These are phyloP conservation scores for Mucuna pruriens DNA, from an alignment of 306 rosid genomes.

Conservation along the genomic window DNA sequence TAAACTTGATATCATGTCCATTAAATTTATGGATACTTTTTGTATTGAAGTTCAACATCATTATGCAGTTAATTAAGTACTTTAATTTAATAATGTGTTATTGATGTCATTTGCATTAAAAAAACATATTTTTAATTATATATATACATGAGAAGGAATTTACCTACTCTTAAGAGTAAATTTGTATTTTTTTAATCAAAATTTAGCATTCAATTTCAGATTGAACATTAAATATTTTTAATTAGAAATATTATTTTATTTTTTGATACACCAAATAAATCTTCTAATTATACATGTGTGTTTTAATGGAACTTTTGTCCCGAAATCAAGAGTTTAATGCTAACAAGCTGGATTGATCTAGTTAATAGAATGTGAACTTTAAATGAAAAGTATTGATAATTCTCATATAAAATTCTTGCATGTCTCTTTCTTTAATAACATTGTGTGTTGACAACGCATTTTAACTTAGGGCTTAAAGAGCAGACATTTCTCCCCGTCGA, in stretches of 20 bases:
- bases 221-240: too few relatives aligned
- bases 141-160: too few relatives aligned
- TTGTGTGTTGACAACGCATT: background rate
- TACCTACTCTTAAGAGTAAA: too few relatives aligned
- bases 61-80: constrained; percentile 9
- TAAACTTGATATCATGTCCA: constrained; percentile 29
- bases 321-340: too few relatives aligned
- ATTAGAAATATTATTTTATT: too few relatives aligned
- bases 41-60: background rate
- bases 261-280: too few relatives aligned
- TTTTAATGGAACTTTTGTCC: too few relatives aligned
- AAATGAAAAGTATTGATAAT: background rate
- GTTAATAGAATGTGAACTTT: background rate
- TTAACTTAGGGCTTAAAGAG: background rate
- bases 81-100: background rate
- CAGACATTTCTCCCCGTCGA: background rate
- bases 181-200: too few relatives aligned
- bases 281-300: too few relatives aligned
- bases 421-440: background rate
- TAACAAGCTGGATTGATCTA: background rate
- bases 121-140: too few relatives aligned
- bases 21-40: constrained; percentile 22
- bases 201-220: too few relatives aligned
- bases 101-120: constrained; percentile 3
- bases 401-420: background rate